Conservation (phyloP, 768 basidiomycete species). For the Suillus decipiens region DNA sequence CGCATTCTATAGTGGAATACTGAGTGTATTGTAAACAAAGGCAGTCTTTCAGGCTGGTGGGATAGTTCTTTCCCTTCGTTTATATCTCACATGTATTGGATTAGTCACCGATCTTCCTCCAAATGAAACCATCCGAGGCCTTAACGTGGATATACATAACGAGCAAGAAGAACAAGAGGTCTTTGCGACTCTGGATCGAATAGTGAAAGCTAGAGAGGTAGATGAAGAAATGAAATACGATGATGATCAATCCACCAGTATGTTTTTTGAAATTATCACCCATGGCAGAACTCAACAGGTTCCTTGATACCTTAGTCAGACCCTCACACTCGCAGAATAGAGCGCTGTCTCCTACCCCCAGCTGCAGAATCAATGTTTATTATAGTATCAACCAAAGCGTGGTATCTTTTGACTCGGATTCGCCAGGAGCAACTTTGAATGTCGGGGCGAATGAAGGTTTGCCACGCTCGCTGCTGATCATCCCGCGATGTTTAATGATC, state of each 20-base stretch:
- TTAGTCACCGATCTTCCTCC: too few relatives aligned
- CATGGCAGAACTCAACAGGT: not conserved
- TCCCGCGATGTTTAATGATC: not conserved
- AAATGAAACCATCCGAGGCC: too few relatives aligned
- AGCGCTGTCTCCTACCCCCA: not conserved
- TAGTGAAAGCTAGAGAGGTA: too few relatives aligned
- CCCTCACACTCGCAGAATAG: not conserved
- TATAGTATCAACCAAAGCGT: not conserved
- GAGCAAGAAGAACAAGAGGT: too few relatives aligned
- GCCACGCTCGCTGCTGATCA: not conserved
- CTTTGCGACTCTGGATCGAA: too few relatives aligned
- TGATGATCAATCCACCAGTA: not conserved
- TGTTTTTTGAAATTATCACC: not conserved
- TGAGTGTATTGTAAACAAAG: too few relatives aligned
- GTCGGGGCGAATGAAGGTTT: not conserved
- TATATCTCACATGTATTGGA: too few relatives aligned
- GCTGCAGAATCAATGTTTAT: not conserved
- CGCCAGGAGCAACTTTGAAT: not conserved
- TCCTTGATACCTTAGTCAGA: not conserved
- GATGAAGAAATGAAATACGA: not conserved
- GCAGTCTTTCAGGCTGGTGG: too few relatives aligned
- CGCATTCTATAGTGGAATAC: too few relatives aligned
- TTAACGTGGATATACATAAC: too few relatives aligned
- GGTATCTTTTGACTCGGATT: not conserved
- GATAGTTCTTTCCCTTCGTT: too few relatives aligned